Evolutionary conservation across 1,284 basidiomycete species (phyloP).

Genomic region (Ceratobasidium sp.): DNA sequence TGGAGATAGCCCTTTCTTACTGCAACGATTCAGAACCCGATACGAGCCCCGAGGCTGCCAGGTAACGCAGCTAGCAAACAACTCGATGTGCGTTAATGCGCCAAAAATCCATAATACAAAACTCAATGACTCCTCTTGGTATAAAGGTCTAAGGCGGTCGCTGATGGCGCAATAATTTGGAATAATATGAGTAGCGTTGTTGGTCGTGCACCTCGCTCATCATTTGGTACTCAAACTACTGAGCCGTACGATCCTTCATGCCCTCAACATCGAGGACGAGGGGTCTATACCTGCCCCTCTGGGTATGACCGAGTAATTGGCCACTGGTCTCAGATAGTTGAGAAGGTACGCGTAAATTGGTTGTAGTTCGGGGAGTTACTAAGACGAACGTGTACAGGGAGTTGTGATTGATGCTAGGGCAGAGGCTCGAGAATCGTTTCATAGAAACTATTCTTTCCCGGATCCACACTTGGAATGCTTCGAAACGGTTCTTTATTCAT

Average conservation of each 20-base stretch:
- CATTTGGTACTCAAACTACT: conserved; percentile 17
- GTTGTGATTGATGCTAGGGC: conserved; percentile 17
- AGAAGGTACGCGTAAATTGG: conserved; percentile 11
- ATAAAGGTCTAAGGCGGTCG: conserved; percentile 46
- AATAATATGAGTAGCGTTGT: conserved; percentile 21
- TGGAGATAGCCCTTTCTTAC: conserved; percentile 44
- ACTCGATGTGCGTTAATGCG: conserved; percentile 37
- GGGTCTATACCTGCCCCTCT: neutral
- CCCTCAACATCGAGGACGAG: conserved; percentile 1
- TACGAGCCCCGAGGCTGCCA: conserved; percentile 27
- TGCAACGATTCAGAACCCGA: conserved; percentile 11
- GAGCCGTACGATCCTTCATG: neutral
- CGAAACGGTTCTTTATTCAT: conserved; percentile 2
- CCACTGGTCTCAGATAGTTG: conserved; percentile 27
- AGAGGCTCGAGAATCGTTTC: conserved; percentile 1
- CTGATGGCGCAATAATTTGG: conserved; percentile 48
- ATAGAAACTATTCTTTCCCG: neutral
- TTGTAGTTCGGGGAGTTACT: too few relatives aligned
- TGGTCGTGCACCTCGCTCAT: conserved; percentile 38
- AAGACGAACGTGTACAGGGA: too few relatives aligned
- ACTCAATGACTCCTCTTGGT: neutral
- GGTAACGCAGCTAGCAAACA: conserved; percentile 41
- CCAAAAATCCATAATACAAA: too few relatives aligned
- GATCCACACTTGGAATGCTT: conserved; percentile 28
- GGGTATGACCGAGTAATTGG: conserved; percentile 1